A percentile compares a stretch with the other conserved stretches of the same genome.
Conservation (phyloP, 805 yeast species). For the Metschnikowia anglica region DNA sequence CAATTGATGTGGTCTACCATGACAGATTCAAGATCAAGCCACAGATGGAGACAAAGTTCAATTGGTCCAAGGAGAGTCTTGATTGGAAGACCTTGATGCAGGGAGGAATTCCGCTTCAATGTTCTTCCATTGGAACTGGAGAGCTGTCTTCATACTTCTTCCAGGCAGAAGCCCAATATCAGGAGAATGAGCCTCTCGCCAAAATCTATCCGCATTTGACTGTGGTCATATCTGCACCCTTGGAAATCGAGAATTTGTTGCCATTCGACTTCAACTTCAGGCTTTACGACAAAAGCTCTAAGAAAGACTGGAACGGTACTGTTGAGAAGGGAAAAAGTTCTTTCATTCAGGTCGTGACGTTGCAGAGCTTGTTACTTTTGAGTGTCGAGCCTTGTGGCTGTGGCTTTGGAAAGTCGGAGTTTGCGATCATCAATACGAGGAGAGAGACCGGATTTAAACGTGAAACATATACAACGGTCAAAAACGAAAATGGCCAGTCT, state of each 20-base stretch:
- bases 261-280: constrained; percentile 79
- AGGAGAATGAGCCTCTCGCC: constrained; percentile 66
- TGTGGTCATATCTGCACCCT: constrained; percentile 76
- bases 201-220: constrained; percentile 82
- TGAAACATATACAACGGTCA: constrained; percentile 53
- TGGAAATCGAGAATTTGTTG: constrained; percentile 77
- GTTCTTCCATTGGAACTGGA: constrained; percentile 44
- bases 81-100: constrained; percentile 63
- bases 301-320: constrained; percentile 62
- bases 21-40: constrained; percentile 65
- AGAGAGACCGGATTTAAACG: constrained; percentile 51
- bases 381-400: constrained; percentile 64
- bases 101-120: constrained; percentile 55
- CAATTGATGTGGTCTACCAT: constrained; percentile 65
- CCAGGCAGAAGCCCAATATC: constrained; percentile 68
- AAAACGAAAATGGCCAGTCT: constrained; percentile 63
- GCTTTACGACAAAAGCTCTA: constrained; percentile 71
- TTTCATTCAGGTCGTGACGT: constrained; percentile 76
- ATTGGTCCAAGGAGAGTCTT: constrained; percentile 65
- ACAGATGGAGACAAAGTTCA: constrained; percentile 49
- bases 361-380: constrained; percentile 66
- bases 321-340: constrained; percentile 65
- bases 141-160: constrained; percentile 57
- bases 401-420: constrained; percentile 65
- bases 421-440: constrained; percentile 70